These are phyloP conservation scores for Alternaria sp. DNA, from an alignment of 2,329 filamentous ascomycete species.

Conservation along the genomic window DNA sequence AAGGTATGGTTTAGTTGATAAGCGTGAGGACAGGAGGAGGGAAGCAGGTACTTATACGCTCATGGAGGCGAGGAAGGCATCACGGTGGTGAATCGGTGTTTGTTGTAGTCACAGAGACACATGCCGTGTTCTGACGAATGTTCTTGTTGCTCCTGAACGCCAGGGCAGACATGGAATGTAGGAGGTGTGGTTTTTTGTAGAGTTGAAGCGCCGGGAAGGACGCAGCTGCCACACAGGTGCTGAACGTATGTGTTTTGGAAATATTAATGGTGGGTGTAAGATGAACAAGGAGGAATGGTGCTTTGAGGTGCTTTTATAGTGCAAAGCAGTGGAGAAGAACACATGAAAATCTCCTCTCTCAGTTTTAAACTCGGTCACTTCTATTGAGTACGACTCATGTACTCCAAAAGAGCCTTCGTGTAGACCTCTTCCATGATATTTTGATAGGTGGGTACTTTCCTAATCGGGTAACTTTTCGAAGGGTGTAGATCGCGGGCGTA, in stretches of 20 bases:
- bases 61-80: not conserved
- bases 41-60: not conserved
- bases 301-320: not conserved
- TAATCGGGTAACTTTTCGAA: not conserved
- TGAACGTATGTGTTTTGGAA: too few relatives aligned
- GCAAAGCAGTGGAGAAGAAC: not conserved
- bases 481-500: not conserved
- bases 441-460: not conserved
- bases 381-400: not conserved
- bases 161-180: not conserved
- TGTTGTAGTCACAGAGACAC: not conserved
- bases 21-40: not conserved
- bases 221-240: not conserved
- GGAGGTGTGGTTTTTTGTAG: not conserved
- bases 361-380: too few relatives aligned
- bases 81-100: not conserved
- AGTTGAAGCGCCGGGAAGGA: not conserved
- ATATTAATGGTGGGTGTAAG: not conserved
- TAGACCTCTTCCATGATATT: not conserved
- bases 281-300: accelerated
- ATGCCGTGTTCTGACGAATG: too few relatives aligned
- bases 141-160: not conserved
- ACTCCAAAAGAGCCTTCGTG: not conserved
- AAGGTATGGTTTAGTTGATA: not conserved
- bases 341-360: too few relatives aligned